These are phyloP conservation scores for Maudiozyma humilis DNA, from an alignment of 1,139 yeast species.

Conservation along the genomic window DNA sequence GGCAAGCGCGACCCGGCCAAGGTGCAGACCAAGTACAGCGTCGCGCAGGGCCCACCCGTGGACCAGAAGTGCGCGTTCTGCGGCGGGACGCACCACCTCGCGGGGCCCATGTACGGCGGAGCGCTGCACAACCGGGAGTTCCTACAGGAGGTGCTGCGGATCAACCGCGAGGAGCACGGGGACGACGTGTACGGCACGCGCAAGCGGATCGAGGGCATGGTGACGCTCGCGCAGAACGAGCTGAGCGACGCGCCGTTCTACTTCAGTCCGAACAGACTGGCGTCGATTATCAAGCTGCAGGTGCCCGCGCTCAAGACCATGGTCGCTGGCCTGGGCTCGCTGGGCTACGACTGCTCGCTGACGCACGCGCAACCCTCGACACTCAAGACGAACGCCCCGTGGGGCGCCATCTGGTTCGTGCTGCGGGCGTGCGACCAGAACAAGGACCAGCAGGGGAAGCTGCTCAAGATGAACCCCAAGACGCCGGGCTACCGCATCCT, in stretches of 20 bases:
- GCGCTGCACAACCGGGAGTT: constrained; percentile 61
- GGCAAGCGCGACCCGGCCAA: constrained; percentile 27
- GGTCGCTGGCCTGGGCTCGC: constrained; percentile 75
- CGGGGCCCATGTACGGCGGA: constrained; percentile 97
- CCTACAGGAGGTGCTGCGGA: constrained; percentile 50
- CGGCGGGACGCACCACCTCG: constrained; percentile 59
- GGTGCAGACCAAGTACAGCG: constrained; percentile 39
- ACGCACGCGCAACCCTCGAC: constrained; percentile 87
- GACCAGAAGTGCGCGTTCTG: constrained; percentile 60
- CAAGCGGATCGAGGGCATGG: constrained; percentile 85
- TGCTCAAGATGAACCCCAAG: constrained; percentile 37
- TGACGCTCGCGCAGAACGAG: constrained; percentile 72
- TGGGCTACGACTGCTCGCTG: constrained; percentile 72
- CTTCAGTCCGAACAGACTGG: constrained; percentile 67
- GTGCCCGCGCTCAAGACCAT: constrained; percentile 72
- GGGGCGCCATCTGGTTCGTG: constrained; percentile 66
- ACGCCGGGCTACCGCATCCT: constrained; percentile 63
- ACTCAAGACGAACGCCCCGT: constrained; percentile 84
- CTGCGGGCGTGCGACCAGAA: constrained; percentile 57
- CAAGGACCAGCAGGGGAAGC: constrained; percentile 26
- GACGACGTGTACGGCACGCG: constrained; percentile 59
- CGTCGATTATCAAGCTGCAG: constrained; percentile 69
- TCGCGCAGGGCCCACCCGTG: constrained; percentile 51
- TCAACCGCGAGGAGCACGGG: constrained; percentile 39
- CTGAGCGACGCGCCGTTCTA: constrained; percentile 61